Conservation (phyloP, 2,329 filamentous ascomycete genomes). For the Beauveria australis region DNA sequence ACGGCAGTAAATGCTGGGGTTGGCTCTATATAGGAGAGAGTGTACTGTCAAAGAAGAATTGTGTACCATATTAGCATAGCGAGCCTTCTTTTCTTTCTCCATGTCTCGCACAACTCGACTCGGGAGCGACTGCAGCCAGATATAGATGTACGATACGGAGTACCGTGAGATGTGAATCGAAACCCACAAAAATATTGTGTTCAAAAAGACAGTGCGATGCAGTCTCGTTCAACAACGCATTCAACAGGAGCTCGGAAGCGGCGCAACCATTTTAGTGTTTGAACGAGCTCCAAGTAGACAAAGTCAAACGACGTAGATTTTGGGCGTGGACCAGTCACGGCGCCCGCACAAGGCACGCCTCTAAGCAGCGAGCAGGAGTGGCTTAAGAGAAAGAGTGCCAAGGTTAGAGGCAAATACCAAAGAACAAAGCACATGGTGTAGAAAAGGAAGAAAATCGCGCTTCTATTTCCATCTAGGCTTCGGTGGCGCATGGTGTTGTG, state of each 20-base stretch:
- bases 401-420: not conserved
- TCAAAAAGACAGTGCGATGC: not conserved
- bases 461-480: not conserved
- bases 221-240: too few species aligned
- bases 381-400: not conserved
- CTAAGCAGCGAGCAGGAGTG: not conserved
- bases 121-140: not conserved
- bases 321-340: not conserved
- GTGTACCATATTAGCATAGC: not conserved
- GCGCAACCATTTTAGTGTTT: not conserved
- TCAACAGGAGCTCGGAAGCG: not conserved
- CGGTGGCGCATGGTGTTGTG: not conserved
- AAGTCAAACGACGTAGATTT: not conserved
- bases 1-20: not conserved
- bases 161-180: not conserved
- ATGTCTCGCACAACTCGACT: not conserved
- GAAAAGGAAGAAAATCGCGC: not conserved
- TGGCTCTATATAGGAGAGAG: not conserved
- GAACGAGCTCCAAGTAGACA: not conserved
- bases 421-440: not conserved
- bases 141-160: not conserved
- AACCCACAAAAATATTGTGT: not conserved
- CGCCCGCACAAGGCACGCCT: not conserved
- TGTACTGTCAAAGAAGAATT: not conserved
- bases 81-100: not conserved